Evolutionary conservation across 352 stramenopile genomes (phyloP).

Genomic region (Bremia lactucae): DNA sequence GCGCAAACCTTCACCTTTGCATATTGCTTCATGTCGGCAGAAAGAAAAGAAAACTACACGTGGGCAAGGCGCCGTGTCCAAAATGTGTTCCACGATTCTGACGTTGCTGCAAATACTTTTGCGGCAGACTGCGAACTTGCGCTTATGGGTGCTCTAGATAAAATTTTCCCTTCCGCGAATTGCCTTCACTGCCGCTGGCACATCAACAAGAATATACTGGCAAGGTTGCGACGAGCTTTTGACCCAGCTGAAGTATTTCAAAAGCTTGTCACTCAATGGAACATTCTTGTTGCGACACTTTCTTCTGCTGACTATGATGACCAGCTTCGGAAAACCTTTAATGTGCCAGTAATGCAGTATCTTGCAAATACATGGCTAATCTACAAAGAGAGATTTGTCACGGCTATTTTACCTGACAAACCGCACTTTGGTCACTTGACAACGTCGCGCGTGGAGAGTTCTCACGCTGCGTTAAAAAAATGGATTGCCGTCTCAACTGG

Average conservation of each 20-base stretch:
- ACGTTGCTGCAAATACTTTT: neutral
- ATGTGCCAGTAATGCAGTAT: neutral
- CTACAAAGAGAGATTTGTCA: neutral
- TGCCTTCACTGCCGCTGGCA: neutral
- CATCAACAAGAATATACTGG: neutral
- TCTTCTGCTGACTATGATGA: neutral
- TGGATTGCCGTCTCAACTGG: neutral
- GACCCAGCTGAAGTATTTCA: neutral
- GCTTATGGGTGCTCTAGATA: neutral
- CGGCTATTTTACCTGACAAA: neutral
- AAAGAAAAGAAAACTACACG: neutral
- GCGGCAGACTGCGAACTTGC: neutral
- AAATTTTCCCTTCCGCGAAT: neutral
- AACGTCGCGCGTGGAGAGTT: neutral
- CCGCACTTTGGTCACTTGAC: neutral
- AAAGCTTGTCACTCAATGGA: neutral
- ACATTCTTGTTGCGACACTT: neutral
- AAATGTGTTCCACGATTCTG: neutral
- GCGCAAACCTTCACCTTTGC: neutral
- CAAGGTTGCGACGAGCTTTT: neutral
- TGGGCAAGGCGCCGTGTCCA: neutral
- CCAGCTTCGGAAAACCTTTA: neutral
- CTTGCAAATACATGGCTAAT: neutral
- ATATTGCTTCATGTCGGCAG: neutral
- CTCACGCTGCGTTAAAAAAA: neutral